phyloP scores from a whole-genome alignment of 164 flowering plant species.

The Kingdonia uniflora region DNA sequence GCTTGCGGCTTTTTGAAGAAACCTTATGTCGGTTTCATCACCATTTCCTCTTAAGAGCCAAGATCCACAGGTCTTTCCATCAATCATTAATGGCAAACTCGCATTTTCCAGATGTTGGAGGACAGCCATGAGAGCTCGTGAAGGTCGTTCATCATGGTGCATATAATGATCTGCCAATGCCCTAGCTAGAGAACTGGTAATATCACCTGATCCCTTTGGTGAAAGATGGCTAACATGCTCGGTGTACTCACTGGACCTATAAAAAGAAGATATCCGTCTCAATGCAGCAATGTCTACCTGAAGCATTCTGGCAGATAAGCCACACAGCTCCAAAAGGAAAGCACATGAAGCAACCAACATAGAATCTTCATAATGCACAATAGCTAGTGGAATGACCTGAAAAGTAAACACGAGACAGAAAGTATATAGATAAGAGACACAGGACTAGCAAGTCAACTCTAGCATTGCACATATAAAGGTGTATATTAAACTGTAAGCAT shows the following conservation, averaged over 20 bases:
- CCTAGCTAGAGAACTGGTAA: slow-evolving; percentile 66
- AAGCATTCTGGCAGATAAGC: slow-evolving; percentile 74
- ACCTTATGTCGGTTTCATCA: slow-evolving; percentile 70
- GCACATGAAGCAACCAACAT: slow-evolving; percentile 84
- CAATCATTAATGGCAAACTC: slow-evolving; percentile 55
- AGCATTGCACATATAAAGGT: no score
- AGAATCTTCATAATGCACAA: slow-evolving; percentile 70
- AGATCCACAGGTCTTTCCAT: slow-evolving; percentile 67
- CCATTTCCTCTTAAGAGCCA: slow-evolving; percentile 77
- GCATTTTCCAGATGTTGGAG: slow-evolving; percentile 85
- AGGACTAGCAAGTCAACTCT: no score
- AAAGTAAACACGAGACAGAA: slow-evolving; percentile 3
- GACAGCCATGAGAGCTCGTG: slow-evolving; percentile 53
- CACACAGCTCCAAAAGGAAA: slow-evolving; percentile 87
- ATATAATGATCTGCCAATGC: slow-evolving; percentile 84
- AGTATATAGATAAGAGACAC: no score
- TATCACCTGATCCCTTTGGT: slow-evolving; percentile 45
- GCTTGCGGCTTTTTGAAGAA: slow-evolving; percentile 76
- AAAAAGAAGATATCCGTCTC: slow-evolving; percentile 69
- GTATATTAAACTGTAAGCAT: no score
- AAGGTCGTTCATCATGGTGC: slow-evolving; percentile 32
- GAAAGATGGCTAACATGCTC: slow-evolving; percentile 35
- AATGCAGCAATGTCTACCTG: slow-evolving; percentile 75
- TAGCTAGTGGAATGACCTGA: slow-evolving; percentile 85
- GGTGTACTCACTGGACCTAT: slow-evolving; percentile 30